These are phyloP conservation scores for Diaporthe helianthi DNA, from an alignment of 2,329 filamentous ascomycete species.

Conservation along the genomic window DNA sequence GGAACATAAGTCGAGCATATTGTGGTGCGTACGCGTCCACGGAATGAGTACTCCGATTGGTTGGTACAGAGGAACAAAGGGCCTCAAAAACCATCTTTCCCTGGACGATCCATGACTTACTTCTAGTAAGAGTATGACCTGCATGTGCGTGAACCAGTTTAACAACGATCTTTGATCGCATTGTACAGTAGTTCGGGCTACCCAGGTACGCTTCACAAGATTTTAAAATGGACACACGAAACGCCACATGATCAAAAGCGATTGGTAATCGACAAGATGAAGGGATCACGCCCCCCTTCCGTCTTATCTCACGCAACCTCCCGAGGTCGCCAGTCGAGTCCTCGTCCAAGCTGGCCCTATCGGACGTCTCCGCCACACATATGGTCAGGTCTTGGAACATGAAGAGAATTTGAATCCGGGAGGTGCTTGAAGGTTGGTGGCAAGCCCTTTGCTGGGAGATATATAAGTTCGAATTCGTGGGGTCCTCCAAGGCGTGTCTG, in stretches of 20 bases:
- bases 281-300: not conserved
- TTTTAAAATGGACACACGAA: not conserved
- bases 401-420: rapidly evolving
- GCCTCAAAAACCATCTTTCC: no score
- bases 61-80: not conserved
- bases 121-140: not conserved
- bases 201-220: not conserved
- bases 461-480: not conserved
- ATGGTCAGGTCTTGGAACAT: not conserved
- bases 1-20: not conserved
- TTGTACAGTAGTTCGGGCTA: not conserved
- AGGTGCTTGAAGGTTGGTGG: not conserved
- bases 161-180: not conserved
- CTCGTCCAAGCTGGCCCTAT: not conserved
- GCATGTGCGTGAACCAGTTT: no score
- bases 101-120: no score
- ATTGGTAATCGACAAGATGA: not conserved
- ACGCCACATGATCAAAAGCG: not conserved
- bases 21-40: no score
- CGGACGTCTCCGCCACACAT: not conserved
- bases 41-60: not conserved
- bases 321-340: no score
- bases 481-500: not conserved
- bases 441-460: no score
- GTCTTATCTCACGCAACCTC: not conserved